A percentile compares a stretch with the other conserved stretches of the same genome.
These are phyloP conservation scores for Penicillium sp. DNA, from an alignment of 2,329 filamentous ascomycete genomes.

Conservation along the genomic window DNA sequence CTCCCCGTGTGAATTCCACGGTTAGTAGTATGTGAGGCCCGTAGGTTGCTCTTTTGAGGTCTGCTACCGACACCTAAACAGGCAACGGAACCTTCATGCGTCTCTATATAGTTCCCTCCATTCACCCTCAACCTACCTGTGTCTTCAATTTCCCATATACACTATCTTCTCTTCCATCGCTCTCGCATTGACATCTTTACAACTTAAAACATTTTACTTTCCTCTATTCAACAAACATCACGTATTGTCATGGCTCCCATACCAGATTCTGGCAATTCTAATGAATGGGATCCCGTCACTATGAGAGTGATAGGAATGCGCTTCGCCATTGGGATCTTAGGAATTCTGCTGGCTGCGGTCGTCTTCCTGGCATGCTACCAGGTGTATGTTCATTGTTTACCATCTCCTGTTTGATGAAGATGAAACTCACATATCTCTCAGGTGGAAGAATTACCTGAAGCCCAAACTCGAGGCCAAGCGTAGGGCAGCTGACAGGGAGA, in stretches of 20 bases:
- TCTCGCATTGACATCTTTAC: background rate
- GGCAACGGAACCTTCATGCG: background rate
- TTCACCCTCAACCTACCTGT: background rate
- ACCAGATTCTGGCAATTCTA: background rate
- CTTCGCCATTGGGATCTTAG: background rate
- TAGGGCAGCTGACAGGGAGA: background rate
- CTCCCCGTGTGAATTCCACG: no score
- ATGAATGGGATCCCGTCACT: no score
- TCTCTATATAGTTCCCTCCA: background rate
- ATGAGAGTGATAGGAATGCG: background rate
- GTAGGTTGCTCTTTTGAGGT: background rate
- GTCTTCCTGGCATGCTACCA: background rate
- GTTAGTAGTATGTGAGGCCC: background rate
- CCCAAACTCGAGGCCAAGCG: background rate
- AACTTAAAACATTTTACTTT: background rate
- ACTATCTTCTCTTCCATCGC: background rate
- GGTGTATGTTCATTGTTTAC: background rate
- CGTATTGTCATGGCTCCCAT: constrained; percentile 4
- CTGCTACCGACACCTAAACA: background rate
- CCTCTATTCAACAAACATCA: background rate
- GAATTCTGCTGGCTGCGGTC: background rate
- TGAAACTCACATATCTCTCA: background rate
- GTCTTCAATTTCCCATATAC: background rate
- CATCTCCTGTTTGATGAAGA: background rate
- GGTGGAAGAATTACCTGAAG: background rate